Base-by-base conservation (phyloP, 75 land plant genomes). In the Picea glauca region DNA sequence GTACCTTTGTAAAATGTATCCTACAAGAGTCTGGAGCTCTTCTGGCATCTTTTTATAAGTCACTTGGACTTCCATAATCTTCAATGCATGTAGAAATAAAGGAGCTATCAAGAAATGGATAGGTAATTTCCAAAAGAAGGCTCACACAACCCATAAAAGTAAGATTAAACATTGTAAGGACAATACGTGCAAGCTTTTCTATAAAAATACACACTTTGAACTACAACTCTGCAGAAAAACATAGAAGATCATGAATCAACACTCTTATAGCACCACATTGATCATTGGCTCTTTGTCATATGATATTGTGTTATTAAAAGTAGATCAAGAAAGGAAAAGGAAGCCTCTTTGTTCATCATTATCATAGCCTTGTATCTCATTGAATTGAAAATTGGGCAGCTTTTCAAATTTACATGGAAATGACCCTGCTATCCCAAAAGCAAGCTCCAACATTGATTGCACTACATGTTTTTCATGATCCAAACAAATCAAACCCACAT, bases 81-180 rank as follows among this genome's bases (percentile, higher is more conserved):
- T 85, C 77, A 98, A 66, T n/a, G 84, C 84, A 84, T 87, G 88
- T 14, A 75, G 77, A 63, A 91, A 84, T 63, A 98, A 56, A 46
- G 93, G 85, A 87, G 58, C 91, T 85, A 7, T 60, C 84, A 67
- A 88, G 81, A 76, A 87, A 91, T 38, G 94, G 92, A 26, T 79
- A 84, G 31, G 93, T 83, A 35, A 80, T 90, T 81, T 98, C 99
- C 80, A 98, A 79, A 18, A 98, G 83, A 70, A 98, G 91, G 74
- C 92, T 87, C 66, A 98, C 89, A 79, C 98, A 94, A 78, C 99
- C 99, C 94, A 85, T 54, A 79, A 56, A 86, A 54, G 95, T 94
- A 23, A 97, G 91, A 62, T 82, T 88, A 76, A 92, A 95, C 85
- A 79, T 97, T 97, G 80, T 85, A 88, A 31, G 95, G 81, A 26